Percentiles rank a stretch among this genome's conserved stretches.
Evolutionary conservation across 495 filamentous ascomycete genomes (phyloP).

Genomic region (Polyplosphaeria fusca): DNA sequence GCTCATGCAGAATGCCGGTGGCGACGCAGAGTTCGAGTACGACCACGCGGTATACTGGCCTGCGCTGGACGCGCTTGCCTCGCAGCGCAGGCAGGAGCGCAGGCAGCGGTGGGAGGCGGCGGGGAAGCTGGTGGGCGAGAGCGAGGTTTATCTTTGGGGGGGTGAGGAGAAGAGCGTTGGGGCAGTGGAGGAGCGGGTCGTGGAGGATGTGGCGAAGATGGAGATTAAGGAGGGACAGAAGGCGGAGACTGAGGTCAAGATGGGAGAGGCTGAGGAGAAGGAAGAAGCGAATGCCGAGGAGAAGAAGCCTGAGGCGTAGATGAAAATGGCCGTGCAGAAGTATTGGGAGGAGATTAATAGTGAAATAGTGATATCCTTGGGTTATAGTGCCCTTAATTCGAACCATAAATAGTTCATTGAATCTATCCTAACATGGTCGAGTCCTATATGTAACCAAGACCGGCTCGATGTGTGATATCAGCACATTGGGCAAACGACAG

Average conservation of each 20-base stretch:
- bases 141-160: constrained; percentile 75
- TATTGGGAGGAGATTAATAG: no score
- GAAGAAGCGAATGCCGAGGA: background rate
- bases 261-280: background rate
- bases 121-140: constrained; percentile 78
- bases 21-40: constrained; percentile 76
- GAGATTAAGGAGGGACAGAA: background rate
- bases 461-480: no score
- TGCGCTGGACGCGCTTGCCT: constrained; percentile 65
- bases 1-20: constrained; percentile 67
- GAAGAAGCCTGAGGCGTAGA: background rate
- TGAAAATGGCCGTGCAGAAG: background rate
- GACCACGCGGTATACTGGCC: constrained; percentile 89
- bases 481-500: no score
- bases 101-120: constrained; percentile 69
- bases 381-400: no score
- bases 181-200: constrained; percentile 9
- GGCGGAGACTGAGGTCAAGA: background rate
- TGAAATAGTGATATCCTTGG: no score
- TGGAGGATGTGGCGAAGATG: background rate
- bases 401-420: no score
- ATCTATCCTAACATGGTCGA: no score
- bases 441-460: no score
- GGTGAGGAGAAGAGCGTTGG: constrained; percentile 46
- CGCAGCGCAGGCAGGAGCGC: constrained; percentile 56